Evolutionary conservation across 495 filamentous ascomycete genomes (phyloP), one percentile per base, ranked within the genome.

Genomic region (Sordaria brevicollis): DNA sequence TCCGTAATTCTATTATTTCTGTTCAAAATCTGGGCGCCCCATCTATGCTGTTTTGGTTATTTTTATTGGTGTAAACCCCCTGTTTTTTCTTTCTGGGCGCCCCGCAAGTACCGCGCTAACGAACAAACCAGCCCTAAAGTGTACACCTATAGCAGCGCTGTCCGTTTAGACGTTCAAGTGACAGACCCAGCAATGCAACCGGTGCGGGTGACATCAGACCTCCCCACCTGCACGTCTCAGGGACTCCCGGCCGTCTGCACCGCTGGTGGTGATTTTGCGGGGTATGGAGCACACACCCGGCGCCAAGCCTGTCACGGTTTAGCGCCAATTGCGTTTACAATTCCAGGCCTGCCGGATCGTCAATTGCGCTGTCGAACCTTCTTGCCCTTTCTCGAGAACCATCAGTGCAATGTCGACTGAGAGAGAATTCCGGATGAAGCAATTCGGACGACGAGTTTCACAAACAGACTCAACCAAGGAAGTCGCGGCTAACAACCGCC

Each of bases 201-300:
- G 15, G 67, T 21, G 69, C 65, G 70, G 72, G 76, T 78, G 76
- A 78, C 75, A 75, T 78, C 76, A 76, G 69, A 33, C 11, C 68
- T 65, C 68, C 69, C 67, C 68, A 65, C 65, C 69, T 66, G 34
- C 39, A 71, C 15, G 73, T 75, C 67, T 71, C 75, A 72, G 70
- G 74, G 71, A 71, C 69, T 67, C 70, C 68, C 43, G 37, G 71
- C 19, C 43, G 67, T 34, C 70, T 68, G 35, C 36, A 39, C 25
- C 29, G 36, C 69, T 65, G 49, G 67, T 62, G 43, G 0, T 54
- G 43, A 69, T 67, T 71, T 73, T 76, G 77, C 75, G 77, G 76
- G 77, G 77, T 71, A 78, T 72, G 72, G 67, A 74, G 72, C 57
- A 74, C 70, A 67, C 17, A 65, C 66, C 69, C 69, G 67, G 49